phyloP scores from a whole-genome alignment of 495 filamentous ascomycete genomes.

The Penicillium subrubescens region DNA sequence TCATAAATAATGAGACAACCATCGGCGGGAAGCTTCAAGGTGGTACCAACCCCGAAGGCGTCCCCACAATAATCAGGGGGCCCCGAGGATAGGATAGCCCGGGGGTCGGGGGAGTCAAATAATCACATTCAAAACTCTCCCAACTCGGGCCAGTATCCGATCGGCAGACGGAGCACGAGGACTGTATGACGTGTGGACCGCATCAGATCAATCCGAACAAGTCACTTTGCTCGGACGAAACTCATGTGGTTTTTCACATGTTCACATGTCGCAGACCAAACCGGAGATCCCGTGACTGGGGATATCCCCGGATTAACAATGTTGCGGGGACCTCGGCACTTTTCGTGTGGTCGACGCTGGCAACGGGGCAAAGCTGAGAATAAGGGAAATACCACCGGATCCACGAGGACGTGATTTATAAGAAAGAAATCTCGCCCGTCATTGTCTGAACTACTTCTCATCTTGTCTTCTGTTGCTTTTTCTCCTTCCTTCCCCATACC shows the following conservation, averaged over 20 bases:
- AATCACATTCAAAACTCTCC: constrained; percentile 8
- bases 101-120: background rate
- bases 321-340: constrained; percentile 43
- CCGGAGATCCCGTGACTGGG: constrained; percentile 32
- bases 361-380: constrained; percentile 29
- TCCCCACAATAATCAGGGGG: constrained; percentile 7
- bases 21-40: background rate
- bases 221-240: background rate
- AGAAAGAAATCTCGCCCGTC: constrained; percentile 22
- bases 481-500: constrained; percentile 14
- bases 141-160: background rate
- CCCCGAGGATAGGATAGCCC: background rate
- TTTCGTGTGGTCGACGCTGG: constrained; percentile 22
- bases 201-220: no score
- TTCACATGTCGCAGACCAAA: constrained; percentile 6
- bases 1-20: background rate
- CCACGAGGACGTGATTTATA: constrained; percentile 27
- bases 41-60: constrained; percentile 1
- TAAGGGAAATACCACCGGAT: constrained; percentile 37
- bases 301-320: constrained; percentile 35
- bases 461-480: constrained; percentile 11
- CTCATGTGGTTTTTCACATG: constrained; percentile 6
- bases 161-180: background rate
- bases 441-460: constrained; percentile 11
- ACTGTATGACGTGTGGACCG: constrained; percentile 6